Percentiles rank a stretch among this genome's conserved stretches.
Conservation (phyloP, 139 green algal species). For the Prasinococcaceae sp. region DNA sequence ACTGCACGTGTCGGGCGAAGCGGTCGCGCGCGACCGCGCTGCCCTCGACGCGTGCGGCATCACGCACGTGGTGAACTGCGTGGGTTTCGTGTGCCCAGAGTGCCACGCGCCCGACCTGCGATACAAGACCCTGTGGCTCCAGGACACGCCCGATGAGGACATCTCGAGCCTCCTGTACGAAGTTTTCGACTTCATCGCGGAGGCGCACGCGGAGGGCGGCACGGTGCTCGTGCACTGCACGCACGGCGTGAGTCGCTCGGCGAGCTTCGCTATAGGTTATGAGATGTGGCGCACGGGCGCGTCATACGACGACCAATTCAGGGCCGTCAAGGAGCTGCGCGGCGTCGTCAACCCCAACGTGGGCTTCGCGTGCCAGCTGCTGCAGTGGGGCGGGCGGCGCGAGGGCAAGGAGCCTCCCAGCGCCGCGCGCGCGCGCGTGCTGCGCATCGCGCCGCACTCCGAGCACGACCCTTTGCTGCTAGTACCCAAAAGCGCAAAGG, state of each 20-base stretch:
- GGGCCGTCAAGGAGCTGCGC: conserved; percentile 52
- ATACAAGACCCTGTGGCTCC: conserved; percentile 79
- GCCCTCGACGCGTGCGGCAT: conserved; percentile 53
- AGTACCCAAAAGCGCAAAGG: conserved; percentile 16
- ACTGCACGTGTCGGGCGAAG: conserved; percentile 68
- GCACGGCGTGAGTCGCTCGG: conserved; percentile 78
- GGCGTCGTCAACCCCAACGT: conserved; percentile 91
- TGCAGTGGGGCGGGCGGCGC: too few relatives aligned
- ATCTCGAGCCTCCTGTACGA: conserved; percentile 83
- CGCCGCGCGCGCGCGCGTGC: conserved; percentile 29
- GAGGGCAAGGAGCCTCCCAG: background rate
- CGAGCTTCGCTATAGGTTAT: conserved; percentile 76
- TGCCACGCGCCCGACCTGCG: conserved; percentile 67
- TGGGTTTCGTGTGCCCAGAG: conserved; percentile 72
- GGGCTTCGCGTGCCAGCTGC: conserved; percentile 62
- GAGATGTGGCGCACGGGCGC: conserved; percentile 68
- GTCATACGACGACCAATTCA: conserved; percentile 69
- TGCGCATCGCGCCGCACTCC: conserved; percentile 56
- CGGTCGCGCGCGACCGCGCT: conserved; percentile 58
- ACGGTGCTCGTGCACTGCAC: conserved; percentile 78
- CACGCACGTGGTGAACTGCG: conserved; percentile 93
- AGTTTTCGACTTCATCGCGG: conserved; percentile 88
- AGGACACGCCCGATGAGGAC: conserved; percentile 82
- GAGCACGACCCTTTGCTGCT: conserved; percentile 39
- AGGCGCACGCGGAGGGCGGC: conserved; percentile 29